These are phyloP conservation scores for Candida patagonica DNA, from an alignment of 805 yeast genomes.

Conservation along the genomic window DNA sequence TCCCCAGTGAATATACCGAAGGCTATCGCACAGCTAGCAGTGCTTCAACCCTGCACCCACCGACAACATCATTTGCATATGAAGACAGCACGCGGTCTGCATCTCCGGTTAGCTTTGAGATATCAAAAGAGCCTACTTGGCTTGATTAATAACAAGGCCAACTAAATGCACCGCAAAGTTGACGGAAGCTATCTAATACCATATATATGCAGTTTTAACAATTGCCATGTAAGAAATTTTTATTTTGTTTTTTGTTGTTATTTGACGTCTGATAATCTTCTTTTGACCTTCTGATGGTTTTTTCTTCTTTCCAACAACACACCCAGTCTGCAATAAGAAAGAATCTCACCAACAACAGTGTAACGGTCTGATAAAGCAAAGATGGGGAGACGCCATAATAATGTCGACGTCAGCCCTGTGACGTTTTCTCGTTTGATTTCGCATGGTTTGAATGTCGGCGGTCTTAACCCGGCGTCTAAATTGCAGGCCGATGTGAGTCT, in stretches of 20 bases:
- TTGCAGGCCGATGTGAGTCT: not conserved
- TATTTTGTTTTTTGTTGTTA: not conserved
- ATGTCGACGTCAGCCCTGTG: conserved; percentile 1
- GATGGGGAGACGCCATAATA: not conserved
- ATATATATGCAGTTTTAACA: no score
- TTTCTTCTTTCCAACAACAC: not conserved
- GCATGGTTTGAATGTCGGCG: conserved; percentile 1
- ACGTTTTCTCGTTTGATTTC: conserved; percentile 2
- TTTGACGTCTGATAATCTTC: not conserved
- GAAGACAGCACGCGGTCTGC: conserved; percentile 10
- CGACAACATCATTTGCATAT: conserved; percentile 1
- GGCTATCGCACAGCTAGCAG: not conserved
- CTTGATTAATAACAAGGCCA: no score
- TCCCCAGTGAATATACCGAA: not conserved
- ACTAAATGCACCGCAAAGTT: no score
- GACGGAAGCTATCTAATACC: no score
- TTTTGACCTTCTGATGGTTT: no score
- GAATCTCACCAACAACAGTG: conserved; percentile 1
- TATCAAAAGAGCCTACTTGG: conserved; percentile 21
- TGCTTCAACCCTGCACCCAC: conserved; percentile 1
- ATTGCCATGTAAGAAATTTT: not conserved
- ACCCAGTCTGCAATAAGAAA: no score
- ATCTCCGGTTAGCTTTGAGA: conserved; percentile 19
- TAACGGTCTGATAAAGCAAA: no score
- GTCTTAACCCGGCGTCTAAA: conserved; percentile 2